Conservation (phyloP, 202 grass and related monocot genomes). For the Elaeis oleifera region DNA sequence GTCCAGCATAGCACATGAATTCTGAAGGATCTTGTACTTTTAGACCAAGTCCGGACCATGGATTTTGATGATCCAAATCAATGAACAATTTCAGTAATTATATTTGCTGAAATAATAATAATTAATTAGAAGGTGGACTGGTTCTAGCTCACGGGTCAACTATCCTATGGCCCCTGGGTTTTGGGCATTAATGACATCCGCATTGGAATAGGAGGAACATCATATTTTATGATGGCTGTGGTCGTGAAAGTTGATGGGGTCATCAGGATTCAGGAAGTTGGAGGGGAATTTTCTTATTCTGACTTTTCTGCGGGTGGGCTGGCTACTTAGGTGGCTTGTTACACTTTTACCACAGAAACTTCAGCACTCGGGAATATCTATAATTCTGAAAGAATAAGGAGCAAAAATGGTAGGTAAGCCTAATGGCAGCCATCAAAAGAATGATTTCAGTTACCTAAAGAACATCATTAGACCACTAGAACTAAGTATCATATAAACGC, state of each 20-base stretch:
- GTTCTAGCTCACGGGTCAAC: background rate
- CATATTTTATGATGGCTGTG: background rate
- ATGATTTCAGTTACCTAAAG: background rate
- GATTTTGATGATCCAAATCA: too few species aligned
- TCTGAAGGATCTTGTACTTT: background rate
- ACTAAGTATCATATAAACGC: background rate
- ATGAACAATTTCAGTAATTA: background rate
- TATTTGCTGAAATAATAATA: background rate
- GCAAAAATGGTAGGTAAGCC: constrained; percentile 1
- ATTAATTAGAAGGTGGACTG: background rate
- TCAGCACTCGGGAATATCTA: too few species aligned
- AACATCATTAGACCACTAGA: background rate
- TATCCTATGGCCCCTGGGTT: background rate
- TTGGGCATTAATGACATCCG: background rate
- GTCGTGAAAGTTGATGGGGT: background rate
- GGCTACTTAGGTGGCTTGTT: constrained; percentile 1
- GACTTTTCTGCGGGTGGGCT: background rate
- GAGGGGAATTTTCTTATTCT: constrained; percentile 1
- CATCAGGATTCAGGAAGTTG: background rate
- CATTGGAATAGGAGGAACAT: background rate
- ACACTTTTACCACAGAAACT: too few species aligned
- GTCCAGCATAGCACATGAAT: background rate
- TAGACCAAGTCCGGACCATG: too few species aligned
- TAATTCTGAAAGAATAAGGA: background rate
- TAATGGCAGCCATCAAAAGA: background rate